phyloP scores from a whole-genome alignment of 192 early-diverging fungal species.

The Entomortierella beljakovae region DNA sequence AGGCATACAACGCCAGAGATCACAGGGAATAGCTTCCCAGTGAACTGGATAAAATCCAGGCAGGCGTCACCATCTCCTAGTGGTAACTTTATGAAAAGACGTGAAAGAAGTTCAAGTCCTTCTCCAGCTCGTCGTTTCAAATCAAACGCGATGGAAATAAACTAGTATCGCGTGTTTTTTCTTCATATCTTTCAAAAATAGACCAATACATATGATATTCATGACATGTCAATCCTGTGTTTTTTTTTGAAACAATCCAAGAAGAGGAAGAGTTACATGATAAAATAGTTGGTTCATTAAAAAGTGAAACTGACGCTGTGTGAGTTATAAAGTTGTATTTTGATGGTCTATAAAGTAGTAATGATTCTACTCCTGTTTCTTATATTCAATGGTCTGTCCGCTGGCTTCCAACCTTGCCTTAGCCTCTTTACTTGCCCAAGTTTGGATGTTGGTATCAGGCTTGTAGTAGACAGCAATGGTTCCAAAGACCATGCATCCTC shows the following conservation, averaged over 20 bases:
- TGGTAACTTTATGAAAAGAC: conserved; percentile 5
- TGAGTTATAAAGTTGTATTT: too few species aligned
- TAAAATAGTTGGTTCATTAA: neutral
- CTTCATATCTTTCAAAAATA: too few species aligned
- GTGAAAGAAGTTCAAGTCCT: conserved; percentile 13
- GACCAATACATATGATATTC: too few species aligned
- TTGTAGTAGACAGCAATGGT: conserved; percentile 73
- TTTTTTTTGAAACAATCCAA: too few species aligned
- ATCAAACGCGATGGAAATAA: neutral
- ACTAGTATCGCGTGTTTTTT: too few species aligned
- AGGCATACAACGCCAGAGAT: conserved; percentile 41
- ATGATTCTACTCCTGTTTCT: conserved; percentile 55
- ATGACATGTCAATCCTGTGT: too few species aligned
- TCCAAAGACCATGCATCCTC: conserved; percentile 67
- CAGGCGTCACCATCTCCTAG: conserved; percentile 18
- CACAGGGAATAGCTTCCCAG: neutral
- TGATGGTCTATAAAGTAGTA: neutral
- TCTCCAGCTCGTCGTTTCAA: conserved; percentile 9
- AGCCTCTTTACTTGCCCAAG: conserved; percentile 82
- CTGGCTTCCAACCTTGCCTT: conserved; percentile 78
- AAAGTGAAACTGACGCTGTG: neutral
- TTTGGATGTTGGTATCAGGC: conserved; percentile 80
- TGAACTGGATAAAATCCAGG: conserved; percentile 12
- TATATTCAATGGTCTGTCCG: conserved; percentile 73
- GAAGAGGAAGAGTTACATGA: too few species aligned